Evolutionary conservation across 2,329 filamentous ascomycete species (phyloP).

Genomic region (Diatrype stigma): DNA sequence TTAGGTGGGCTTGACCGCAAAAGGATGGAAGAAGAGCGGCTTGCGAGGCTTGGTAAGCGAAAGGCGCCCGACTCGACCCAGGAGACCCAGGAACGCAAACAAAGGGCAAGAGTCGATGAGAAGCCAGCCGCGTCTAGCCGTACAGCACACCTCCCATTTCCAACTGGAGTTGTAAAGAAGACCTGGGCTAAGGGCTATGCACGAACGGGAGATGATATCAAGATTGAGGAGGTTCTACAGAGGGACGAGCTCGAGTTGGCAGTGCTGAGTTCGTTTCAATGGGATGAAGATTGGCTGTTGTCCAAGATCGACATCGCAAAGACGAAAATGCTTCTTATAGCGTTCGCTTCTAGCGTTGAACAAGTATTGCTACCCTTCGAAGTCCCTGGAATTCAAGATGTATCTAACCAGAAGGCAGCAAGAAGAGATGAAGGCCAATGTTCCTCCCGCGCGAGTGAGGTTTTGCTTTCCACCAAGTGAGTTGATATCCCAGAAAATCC

Average conservation of each 20-base stretch:
- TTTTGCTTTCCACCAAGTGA: constrained; percentile 72
- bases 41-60: constrained; percentile 65
- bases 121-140: neutral
- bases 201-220: constrained; percentile 68
- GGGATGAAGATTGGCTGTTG: constrained; percentile 77
- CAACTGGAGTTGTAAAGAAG: constrained; percentile 68
- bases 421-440: constrained; percentile 44
- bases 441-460: constrained; percentile 51
- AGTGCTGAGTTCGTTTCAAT: constrained; percentile 81
- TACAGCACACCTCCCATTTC: constrained; percentile 34
- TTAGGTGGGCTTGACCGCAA: constrained; percentile 62
- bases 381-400: neutral
- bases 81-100: constrained; percentile 9
- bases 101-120: constrained; percentile 14
- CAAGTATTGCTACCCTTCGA: constrained; percentile 38
- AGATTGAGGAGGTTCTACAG: constrained; percentile 81
- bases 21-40: constrained; percentile 79
- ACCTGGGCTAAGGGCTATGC: constrained; percentile 68
- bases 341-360: constrained; percentile 48
- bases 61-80: constrained; percentile 30
- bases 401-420: constrained; percentile 34
- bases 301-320: constrained; percentile 59
- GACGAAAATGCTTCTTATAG: constrained; percentile 60
- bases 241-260: constrained; percentile 67
- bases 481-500: neutral